A percentile compares a stretch with the other conserved stretches of the same genome.
phyloP scores from a whole-genome alignment of 2,329 filamentous ascomycete genomes.

The Arthrinium phaeospermum region DNA sequence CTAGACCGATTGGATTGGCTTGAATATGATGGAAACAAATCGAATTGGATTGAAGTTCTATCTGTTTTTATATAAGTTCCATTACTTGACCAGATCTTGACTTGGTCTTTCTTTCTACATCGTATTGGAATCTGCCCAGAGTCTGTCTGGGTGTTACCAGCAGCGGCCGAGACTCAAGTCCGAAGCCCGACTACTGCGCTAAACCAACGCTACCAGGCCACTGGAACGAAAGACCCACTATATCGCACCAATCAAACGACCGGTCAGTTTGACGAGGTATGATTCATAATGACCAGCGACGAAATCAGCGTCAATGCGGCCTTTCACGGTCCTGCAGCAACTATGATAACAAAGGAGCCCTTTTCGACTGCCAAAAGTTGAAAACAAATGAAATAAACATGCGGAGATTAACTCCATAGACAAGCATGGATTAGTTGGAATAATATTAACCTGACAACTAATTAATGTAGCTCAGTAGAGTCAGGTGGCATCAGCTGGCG shows the following conservation, averaged over 20 bases:
- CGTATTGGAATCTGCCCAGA: background rate
- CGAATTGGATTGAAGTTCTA: background rate
- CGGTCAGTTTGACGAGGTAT: slow-evolving; percentile 27
- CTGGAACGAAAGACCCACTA: background rate
- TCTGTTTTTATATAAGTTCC: background rate
- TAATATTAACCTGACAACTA: background rate
- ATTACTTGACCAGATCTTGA: background rate
- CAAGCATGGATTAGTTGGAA: background rate
- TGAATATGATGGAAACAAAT: background rate
- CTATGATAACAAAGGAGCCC: background rate
- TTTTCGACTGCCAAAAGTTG: background rate
- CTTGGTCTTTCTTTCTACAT: background rate
- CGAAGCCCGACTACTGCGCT: background rate
- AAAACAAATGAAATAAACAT: background rate
- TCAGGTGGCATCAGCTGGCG: background rate
- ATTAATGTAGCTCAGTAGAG: background rate
- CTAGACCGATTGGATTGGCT: background rate
- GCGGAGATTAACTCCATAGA: background rate
- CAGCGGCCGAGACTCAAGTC: background rate
- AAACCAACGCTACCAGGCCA: background rate
- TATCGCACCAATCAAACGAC: slow-evolving; percentile 28
- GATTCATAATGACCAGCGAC: slow-evolving; percentile 33
- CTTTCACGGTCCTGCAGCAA: background rate
- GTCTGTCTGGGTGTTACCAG: background rate
- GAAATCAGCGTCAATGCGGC: background rate